Percentiles rank a stretch among this genome's conserved stretches.
Evolutionary conservation across 2,329 filamentous ascomycete genomes (phyloP).

Genomic region (Lecanicillium sp.): DNA sequence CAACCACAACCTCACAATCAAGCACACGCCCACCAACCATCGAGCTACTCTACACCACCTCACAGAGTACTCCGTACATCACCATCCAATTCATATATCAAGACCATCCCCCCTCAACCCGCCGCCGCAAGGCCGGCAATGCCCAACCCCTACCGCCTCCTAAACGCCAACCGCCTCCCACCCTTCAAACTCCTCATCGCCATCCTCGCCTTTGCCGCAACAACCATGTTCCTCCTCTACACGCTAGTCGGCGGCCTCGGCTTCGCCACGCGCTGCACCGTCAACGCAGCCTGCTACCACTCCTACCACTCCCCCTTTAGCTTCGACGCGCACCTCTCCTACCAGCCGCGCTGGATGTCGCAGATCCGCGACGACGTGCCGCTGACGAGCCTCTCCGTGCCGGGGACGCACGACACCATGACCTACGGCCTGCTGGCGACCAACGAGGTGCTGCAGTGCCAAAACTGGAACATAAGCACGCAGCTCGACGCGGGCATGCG

Average conservation of each 20-base stretch:
- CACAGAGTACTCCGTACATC: no score
- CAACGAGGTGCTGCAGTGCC: slow-evolving; percentile 32
- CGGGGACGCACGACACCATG: slow-evolving; percentile 47
- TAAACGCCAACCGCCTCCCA: background rate
- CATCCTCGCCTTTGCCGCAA: slow-evolving; percentile 10
- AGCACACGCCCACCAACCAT: no score
- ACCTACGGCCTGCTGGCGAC: slow-evolving; percentile 29
- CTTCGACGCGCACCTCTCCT: slow-evolving; percentile 24
- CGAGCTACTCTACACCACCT: no score
- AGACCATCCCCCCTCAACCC: slow-evolving; percentile 8
- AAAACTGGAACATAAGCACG: slow-evolving; percentile 35
- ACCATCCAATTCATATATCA: background rate
- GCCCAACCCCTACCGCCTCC: background rate
- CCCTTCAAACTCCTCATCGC: slow-evolving; percentile 8
- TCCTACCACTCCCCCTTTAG: slow-evolving; percentile 26
- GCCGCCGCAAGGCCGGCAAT: slow-evolving; percentile 15
- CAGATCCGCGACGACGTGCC: slow-evolving; percentile 30
- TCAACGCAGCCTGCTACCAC: slow-evolving; percentile 20
- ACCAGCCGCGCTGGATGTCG: slow-evolving; percentile 29
- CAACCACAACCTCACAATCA: no score
- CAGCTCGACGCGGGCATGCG: slow-evolving; percentile 40
- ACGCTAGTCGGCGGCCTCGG: slow-evolving; percentile 12
- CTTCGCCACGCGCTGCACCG: slow-evolving; percentile 15
- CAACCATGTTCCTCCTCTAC: slow-evolving; percentile 15
- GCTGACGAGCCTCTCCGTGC: slow-evolving; percentile 38